phyloP scores from a whole-genome alignment of 2,329 filamentous ascomycete genomes.

The Podosphaera xanthii region DNA sequence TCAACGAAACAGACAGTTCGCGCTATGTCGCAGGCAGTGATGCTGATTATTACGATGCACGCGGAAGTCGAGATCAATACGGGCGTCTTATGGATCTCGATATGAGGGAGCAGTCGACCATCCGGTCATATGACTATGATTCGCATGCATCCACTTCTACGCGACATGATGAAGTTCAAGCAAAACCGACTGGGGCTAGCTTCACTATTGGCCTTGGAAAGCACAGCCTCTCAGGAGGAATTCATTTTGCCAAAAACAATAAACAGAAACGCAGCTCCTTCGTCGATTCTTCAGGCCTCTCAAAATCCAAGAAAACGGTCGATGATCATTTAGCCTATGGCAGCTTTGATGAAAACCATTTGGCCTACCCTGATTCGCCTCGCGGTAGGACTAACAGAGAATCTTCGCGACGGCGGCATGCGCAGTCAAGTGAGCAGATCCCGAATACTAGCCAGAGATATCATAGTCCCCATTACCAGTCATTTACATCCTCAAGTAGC shows the following conservation, averaged over 20 bases:
- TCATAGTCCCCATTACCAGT: neutral
- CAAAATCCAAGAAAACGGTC: neutral
- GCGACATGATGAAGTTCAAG: conserved; percentile 1
- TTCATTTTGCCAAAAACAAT: conserved; percentile 9
- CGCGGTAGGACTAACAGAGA: conserved; percentile 4
- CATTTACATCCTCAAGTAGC: conserved; percentile 4
- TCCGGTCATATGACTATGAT: too few species aligned
- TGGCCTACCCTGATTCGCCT: conserved; percentile 6
- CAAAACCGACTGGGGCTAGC: conserved; percentile 9
- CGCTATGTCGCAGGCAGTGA: neutral
- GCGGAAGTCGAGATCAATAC: neutral
- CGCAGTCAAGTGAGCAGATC: conserved; percentile 1
- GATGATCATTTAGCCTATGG: conserved; percentile 20
- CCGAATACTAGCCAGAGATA: conserved; percentile 6
- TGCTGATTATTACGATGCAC: neutral
- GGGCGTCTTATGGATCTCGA: neutral
- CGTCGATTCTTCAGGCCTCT: conserved; percentile 2
- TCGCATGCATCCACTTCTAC: neutral
- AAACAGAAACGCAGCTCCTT: conserved; percentile 6
- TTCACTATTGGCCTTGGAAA: conserved; percentile 12
- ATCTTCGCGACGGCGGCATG: conserved; percentile 4
- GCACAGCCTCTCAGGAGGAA: conserved; percentile 8
- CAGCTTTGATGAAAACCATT: conserved; percentile 10
- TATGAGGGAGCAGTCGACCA: neutral
- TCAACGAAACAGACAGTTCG: neutral